These are phyloP conservation scores for Pythium insidiosum DNA, from an alignment of 352 stramenopile genomes.

Conservation along the genomic window DNA sequence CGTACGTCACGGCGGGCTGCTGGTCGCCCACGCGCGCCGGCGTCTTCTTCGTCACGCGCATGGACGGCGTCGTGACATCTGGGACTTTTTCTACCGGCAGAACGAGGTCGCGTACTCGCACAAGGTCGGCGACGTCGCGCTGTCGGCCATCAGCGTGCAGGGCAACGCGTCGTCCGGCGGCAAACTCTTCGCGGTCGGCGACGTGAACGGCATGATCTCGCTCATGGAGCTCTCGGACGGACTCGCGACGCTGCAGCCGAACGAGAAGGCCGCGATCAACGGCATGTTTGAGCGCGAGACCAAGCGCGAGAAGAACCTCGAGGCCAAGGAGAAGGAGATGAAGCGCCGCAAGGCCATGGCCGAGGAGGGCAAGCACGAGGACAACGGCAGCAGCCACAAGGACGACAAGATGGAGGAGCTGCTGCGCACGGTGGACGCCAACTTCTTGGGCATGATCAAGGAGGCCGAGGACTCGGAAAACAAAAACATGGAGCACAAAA, in stretches of 20 bases:
- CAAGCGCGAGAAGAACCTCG: constrained; percentile 95
- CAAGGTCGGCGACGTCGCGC: constrained; percentile 90
- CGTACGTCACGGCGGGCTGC: constrained; percentile 95
- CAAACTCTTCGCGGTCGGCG: constrained; percentile 92
- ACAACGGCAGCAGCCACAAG: constrained; percentile 45
- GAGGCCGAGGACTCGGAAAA: constrained; percentile 90
- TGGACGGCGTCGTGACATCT: constrained; percentile 97
- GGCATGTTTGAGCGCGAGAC: constrained; percentile 96
- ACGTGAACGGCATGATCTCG: constrained; percentile 95
- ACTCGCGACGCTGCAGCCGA: constrained; percentile 84
- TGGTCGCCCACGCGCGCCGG: constrained; percentile 94
- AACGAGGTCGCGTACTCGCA: constrained; percentile 97
- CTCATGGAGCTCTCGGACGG: constrained; percentile 94
- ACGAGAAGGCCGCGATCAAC: constrained; percentile 94
- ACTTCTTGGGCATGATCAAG: constrained; percentile 95
- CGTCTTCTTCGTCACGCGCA: constrained; percentile 96
- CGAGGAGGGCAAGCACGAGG: constrained; percentile 75
- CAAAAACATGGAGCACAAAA: constrained; percentile 84
- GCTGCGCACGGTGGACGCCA: constrained; percentile 89
- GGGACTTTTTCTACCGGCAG: constrained; percentile 97
- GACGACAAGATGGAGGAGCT: constrained; percentile 94
- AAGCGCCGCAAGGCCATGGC: constrained; percentile 74
- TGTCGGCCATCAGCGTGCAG: constrained; percentile 92
- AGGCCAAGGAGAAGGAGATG: constrained; percentile 86
- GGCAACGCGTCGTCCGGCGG: constrained; percentile 83